These are phyloP conservation scores for Suillus hirtellus DNA, from an alignment of 768 basidiomycete species.

Conservation along the genomic window DNA sequence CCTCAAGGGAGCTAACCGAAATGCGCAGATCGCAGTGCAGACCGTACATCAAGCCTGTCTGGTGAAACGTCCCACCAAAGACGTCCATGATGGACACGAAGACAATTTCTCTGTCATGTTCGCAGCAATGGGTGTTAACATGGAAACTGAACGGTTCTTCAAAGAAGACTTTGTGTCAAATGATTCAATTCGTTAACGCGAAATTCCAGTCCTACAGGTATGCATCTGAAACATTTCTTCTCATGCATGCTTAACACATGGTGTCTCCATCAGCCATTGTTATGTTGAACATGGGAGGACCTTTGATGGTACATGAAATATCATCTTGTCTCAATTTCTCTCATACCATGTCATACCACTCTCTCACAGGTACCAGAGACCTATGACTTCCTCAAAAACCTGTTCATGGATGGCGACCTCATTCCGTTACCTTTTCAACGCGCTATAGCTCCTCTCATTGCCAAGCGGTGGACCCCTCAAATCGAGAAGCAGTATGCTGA, in stretches of 20 bases:
- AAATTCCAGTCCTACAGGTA: constrained; percentile 63
- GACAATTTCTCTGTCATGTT: constrained; percentile 99
- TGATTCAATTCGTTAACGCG: constrained; percentile 15
- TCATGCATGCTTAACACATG: constrained; percentile 18
- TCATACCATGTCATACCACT: not conserved
- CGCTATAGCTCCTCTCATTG: constrained; percentile 84
- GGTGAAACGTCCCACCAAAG: constrained; percentile 95
- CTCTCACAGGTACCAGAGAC: constrained; percentile 80
- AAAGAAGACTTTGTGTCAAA: constrained; percentile 98
- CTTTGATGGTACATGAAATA: constrained; percentile 67
- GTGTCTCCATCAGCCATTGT: constrained; percentile 65
- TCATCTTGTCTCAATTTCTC: constrained; percentile 8
- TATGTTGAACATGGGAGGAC: constrained; percentile 99
- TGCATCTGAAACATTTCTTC: constrained; percentile 11
- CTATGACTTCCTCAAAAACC: constrained; percentile 85
- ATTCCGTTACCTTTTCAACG: constrained; percentile 95
- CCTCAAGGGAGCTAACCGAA: not conserved
- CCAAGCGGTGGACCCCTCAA: constrained; percentile 82
- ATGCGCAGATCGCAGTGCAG: constrained; percentile 92
- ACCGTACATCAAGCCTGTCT: constrained; percentile 99
- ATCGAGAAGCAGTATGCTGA: constrained; percentile 94
- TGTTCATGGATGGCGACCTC: constrained; percentile 91
- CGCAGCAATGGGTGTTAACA: constrained; percentile 99
- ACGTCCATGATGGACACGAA: constrained; percentile 97
- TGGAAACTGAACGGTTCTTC: constrained; percentile 99